Conservation (phyloP, 2,329 filamentous ascomycete genomes). For the Torrubiella hemipterigena region DNA sequence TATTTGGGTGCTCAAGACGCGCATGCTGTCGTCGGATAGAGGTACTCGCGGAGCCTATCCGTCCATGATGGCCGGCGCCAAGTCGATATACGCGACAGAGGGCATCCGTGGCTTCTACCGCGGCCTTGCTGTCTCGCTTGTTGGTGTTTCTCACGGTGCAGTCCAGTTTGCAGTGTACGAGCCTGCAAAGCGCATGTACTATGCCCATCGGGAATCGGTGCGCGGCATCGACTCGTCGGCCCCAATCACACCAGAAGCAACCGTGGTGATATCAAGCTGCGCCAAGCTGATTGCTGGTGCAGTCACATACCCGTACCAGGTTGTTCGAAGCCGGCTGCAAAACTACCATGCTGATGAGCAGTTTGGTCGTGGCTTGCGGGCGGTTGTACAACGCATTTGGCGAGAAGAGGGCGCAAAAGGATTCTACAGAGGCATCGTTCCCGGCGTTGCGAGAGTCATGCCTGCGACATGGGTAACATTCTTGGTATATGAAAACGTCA, state of each 20-base stretch:
- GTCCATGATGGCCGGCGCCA: slow-evolving; percentile 60
- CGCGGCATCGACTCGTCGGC: slow-evolving; percentile 7
- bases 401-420: slow-evolving; percentile 65
- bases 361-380: slow-evolving; percentile 59
- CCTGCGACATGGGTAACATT: slow-evolving; percentile 96
- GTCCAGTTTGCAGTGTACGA: slow-evolving; percentile 97
- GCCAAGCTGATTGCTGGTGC: slow-evolving; percentile 85
- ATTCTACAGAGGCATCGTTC: slow-evolving; percentile 85
- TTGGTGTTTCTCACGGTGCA: slow-evolving; percentile 84
- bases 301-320: slow-evolving; percentile 89
- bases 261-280: slow-evolving; percentile 64
- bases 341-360: slow-evolving; percentile 68
- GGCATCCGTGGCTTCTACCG: slow-evolving; percentile 76
- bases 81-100: slow-evolving; percentile 55
- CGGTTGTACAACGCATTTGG: slow-evolving; percentile 66
- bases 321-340: slow-evolving; percentile 78
- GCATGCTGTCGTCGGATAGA: slow-evolving; percentile 81
- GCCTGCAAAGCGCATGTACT: slow-evolving; percentile 44
- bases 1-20: slow-evolving; percentile 96
- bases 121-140: slow-evolving; percentile 67
- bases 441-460: slow-evolving; percentile 81
- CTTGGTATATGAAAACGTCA: slow-evolving; percentile 90
- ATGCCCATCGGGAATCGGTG: slow-evolving; percentile 25
- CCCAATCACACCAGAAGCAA: slow-evolving; percentile 58
- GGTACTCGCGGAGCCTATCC: slow-evolving; percentile 67